Evolutionary conservation across 192 early-diverging fungal species (phyloP).

Genomic region (Lobulomyces angularis): DNA sequence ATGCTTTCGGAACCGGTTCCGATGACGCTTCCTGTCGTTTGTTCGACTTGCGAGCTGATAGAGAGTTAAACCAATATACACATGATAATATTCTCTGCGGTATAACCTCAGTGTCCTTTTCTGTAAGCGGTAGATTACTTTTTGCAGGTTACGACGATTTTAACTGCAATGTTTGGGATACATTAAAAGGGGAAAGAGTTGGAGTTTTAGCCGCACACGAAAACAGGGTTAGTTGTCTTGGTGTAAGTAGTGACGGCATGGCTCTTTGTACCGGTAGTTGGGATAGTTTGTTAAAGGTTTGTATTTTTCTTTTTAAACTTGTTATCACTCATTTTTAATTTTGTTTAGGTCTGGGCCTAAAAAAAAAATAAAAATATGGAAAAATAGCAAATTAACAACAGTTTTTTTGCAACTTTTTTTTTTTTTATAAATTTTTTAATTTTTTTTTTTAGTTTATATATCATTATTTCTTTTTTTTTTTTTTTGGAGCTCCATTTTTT

Average conservation of each 20-base stretch:
- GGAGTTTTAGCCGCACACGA: conserved; percentile 89
- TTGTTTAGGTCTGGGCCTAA: too few relatives aligned
- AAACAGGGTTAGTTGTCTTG: conserved; percentile 92
- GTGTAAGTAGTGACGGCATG: conserved; percentile 94
- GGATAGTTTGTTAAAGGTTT: conserved; percentile 94
- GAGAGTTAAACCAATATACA: conserved; percentile 95
- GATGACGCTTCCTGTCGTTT: conserved; percentile 97
- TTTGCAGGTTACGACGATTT: conserved; percentile 99
- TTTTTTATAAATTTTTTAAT: too few relatives aligned
- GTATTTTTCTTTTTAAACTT: too few relatives aligned
- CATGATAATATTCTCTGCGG: conserved; percentile 98
- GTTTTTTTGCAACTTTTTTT: too few relatives aligned
- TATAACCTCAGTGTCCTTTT: conserved; percentile 96
- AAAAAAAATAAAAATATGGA: too few relatives aligned
- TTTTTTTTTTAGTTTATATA: too few relatives aligned
- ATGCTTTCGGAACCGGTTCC: conserved; percentile 94
- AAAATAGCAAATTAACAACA: too few relatives aligned
- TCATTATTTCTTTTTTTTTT: too few relatives aligned
- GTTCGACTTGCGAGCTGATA: conserved; percentile 94
- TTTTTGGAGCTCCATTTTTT: too few relatives aligned
- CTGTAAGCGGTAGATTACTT: conserved; percentile 84
- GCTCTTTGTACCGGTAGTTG: conserved; percentile 96
- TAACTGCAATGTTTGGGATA: conserved; percentile 99
- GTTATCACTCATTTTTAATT: too few relatives aligned
- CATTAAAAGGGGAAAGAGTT: conserved; percentile 87